These are phyloP conservation scores for Eimeria maxima DNA, from an alignment of 169 alveolate species.

Conservation along the genomic window DNA sequence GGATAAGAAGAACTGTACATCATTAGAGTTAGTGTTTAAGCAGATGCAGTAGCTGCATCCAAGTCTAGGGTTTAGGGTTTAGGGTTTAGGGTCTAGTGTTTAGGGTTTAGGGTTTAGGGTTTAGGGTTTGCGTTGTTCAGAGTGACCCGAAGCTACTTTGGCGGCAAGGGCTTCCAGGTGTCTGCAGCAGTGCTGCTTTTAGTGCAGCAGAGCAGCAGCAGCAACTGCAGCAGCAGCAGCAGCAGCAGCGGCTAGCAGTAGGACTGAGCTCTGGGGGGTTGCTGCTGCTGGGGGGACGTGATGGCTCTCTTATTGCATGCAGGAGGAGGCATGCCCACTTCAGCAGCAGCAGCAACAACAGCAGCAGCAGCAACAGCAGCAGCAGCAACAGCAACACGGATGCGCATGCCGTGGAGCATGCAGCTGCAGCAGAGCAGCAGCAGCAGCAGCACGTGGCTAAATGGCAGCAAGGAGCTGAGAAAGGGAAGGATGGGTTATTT, in stretches of 20 bases:
- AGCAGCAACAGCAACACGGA: slow-evolving; percentile 43
- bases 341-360: slow-evolving; percentile 26
- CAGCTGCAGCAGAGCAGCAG: slow-evolving; percentile 38
- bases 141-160: slow-evolving; percentile 25
- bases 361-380: slow-evolving; percentile 35
- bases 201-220: neutral
- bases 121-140: neutral
- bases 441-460: slow-evolving; percentile 14
- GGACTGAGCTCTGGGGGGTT: slow-evolving; percentile 9
- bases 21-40: no score
- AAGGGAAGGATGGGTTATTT: neutral
- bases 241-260: neutral
- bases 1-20: neutral
- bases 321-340: slow-evolving; percentile 2
- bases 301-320: slow-evolving; percentile 8
- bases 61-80: neutral
- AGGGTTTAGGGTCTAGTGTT: neutral
- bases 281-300: slow-evolving; percentile 32
- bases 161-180: slow-evolving; percentile 28
- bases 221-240: no score
- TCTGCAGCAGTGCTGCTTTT: slow-evolving; percentile 21
- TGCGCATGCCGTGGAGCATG: neutral
- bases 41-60: no score
- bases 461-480: neutral
- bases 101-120: neutral